These are phyloP conservation scores for Backusella tarrabulga DNA, from an alignment of 192 early-diverging fungal species.

Conservation along the genomic window DNA sequence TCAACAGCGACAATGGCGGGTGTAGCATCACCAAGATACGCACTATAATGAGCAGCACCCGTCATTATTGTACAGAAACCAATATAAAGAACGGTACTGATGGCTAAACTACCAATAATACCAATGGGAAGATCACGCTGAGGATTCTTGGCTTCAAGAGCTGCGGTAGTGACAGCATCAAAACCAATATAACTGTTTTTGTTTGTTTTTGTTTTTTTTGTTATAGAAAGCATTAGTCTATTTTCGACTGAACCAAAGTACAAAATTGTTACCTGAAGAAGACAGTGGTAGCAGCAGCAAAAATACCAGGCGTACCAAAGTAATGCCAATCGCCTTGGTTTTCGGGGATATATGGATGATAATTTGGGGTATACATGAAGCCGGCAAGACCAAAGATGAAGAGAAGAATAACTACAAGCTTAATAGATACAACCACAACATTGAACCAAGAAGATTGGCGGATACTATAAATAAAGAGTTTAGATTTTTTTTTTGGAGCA, in stretches of 20 bases:
- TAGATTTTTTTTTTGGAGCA: neutral
- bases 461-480: slow-evolving; percentile 36
- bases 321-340: slow-evolving; percentile 42
- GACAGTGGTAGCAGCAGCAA: slow-evolving; percentile 73
- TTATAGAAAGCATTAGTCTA: neutral
- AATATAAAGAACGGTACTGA: slow-evolving; percentile 81
- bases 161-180: slow-evolving; percentile 83
- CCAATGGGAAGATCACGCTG: slow-evolving; percentile 83
- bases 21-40: slow-evolving; percentile 42
- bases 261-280: slow-evolving; percentile 46
- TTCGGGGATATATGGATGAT: slow-evolving; percentile 73
- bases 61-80: slow-evolving; percentile 65
- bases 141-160: slow-evolving; percentile 81
- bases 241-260: neutral
- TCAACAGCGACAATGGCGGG: slow-evolving; percentile 56
- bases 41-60: slow-evolving; percentile 64
- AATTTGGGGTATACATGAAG: slow-evolving; percentile 72
- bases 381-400: slow-evolving; percentile 78
- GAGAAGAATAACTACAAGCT: slow-evolving; percentile 70
- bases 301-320: slow-evolving; percentile 70
- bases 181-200: slow-evolving; percentile 76
- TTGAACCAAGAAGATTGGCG: slow-evolving; percentile 73
- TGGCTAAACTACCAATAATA: slow-evolving; percentile 74
- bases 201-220: neutral
- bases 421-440: slow-evolving; percentile 67